Percentiles rank a stretch among this genome's conserved stretches.
phyloP scores from a whole-genome alignment of 495 filamentous ascomycete species.

The Neurospora sp. region DNA sequence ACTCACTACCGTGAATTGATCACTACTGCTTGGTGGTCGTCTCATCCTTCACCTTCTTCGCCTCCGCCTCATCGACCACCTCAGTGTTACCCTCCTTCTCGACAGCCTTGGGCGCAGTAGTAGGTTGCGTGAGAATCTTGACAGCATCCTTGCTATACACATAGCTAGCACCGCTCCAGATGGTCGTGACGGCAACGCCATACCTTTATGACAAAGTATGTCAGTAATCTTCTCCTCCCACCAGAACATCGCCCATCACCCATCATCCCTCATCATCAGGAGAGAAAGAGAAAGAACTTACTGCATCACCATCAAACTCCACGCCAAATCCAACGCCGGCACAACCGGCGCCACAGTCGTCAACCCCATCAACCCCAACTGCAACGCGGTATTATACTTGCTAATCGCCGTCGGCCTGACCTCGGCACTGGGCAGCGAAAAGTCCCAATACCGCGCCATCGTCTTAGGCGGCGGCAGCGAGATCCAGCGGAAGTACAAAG shows the following conservation, averaged over 20 bases:
- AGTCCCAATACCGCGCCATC: slow-evolving; percentile 93
- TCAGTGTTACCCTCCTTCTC: not conserved
- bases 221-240: not conserved
- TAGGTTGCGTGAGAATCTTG: slow-evolving; percentile 54
- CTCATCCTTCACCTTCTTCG: not conserved
- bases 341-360: slow-evolving; percentile 67
- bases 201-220: slow-evolving; percentile 35
- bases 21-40: not conserved
- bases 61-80: not conserved
- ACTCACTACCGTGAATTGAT: not conserved
- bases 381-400: slow-evolving; percentile 80
- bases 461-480: slow-evolving; percentile 89
- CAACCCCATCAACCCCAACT: slow-evolving; percentile 66
- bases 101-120: not conserved
- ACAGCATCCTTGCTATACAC: slow-evolving; percentile 73
- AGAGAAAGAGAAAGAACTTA: slow-evolving; percentile 36
- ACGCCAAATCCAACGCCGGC: slow-evolving; percentile 40
- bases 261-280: not conserved
- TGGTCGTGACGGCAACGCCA: slow-evolving; percentile 67
- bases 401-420: slow-evolving; percentile 85
- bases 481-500: slow-evolving; percentile 92
- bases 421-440: slow-evolving; percentile 83
- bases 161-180: slow-evolving; percentile 80
- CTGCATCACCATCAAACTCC: slow-evolving; percentile 57
- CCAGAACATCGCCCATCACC: not conserved